phyloP scores from a whole-genome alignment of 805 yeast genomes.

The Blastobotrys mokoenaii region DNA sequence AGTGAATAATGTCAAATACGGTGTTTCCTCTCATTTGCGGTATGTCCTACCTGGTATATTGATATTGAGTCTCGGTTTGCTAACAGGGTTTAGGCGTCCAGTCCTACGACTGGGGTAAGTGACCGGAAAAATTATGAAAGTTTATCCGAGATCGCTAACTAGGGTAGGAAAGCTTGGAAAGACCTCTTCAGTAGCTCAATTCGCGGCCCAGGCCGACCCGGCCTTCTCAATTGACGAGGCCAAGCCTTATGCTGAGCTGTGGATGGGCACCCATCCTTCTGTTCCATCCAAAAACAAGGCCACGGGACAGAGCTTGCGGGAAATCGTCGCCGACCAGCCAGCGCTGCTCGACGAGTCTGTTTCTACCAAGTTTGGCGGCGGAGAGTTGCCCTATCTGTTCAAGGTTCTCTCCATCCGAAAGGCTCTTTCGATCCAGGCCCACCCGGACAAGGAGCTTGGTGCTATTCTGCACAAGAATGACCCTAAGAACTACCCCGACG shows the following conservation, averaged over 20 bases:
- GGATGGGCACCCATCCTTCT: slow-evolving; percentile 99
- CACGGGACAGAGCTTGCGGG: slow-evolving; percentile 53
- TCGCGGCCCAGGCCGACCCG: slow-evolving; percentile 65
- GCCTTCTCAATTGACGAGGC: slow-evolving; percentile 52
- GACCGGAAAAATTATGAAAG: background rate
- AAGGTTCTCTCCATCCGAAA: slow-evolving; percentile 89
- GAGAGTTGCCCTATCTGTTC: slow-evolving; percentile 84
- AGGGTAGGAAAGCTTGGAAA: slow-evolving; percentile 59
- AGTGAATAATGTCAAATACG: background rate
- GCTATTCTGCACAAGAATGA: slow-evolving; percentile 66
- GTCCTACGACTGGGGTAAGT: slow-evolving; percentile 71
- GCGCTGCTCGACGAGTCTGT: slow-evolving; percentile 51
- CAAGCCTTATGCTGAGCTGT: slow-evolving; percentile 91
- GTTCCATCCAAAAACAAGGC: slow-evolving; percentile 65
- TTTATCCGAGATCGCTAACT: background rate
- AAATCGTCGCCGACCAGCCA: slow-evolving; percentile 54
- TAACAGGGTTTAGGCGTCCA: slow-evolving; percentile 43
- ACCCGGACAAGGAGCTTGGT: slow-evolving; percentile 86
- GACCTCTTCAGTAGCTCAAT: slow-evolving; percentile 81
- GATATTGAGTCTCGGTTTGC: background rate
- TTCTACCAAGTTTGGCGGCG: slow-evolving; percentile 57
- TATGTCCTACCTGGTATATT: background rate
- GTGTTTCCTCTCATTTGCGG: background rate
- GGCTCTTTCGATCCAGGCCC: slow-evolving; percentile 94
- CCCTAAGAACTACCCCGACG: slow-evolving; percentile 94